phyloP scores from a whole-genome alignment of 305 asterid species.

The Solanum hybrid region DNA sequence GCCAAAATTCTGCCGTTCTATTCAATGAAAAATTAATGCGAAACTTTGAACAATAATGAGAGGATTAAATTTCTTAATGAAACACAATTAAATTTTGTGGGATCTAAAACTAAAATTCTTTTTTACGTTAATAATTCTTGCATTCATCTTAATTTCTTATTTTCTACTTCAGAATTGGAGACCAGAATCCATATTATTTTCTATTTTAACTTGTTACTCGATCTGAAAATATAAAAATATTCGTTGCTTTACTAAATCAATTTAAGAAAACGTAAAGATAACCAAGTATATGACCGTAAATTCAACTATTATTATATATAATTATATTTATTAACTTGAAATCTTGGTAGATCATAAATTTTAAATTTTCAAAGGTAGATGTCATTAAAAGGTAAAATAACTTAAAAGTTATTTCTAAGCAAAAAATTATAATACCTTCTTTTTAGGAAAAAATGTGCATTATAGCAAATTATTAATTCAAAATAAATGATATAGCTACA shows the following conservation, averaged over 20 bases:
- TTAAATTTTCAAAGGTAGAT: too few relatives aligned
- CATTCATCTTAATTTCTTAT: not conserved
- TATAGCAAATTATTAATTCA: too few relatives aligned
- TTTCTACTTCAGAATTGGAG: not conserved
- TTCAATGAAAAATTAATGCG: not conserved
- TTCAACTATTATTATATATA: too few relatives aligned
- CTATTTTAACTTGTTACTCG: not conserved
- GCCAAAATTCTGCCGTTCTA: not conserved
- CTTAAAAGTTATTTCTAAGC: too few relatives aligned
- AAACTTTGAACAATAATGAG: rapidly evolving
- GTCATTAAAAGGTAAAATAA: too few relatives aligned
- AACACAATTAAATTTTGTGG: not conserved
- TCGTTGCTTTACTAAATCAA: too few relatives aligned
- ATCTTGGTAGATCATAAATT: not conserved
- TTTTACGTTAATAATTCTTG: not conserved
- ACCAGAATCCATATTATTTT: not conserved
- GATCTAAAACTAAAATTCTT: not conserved
- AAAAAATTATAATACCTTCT: too few relatives aligned
- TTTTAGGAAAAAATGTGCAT: too few relatives aligned
- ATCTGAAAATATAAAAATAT: too few relatives aligned
- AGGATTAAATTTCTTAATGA: not conserved
- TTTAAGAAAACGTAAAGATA: too few relatives aligned
- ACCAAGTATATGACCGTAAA: too few relatives aligned
- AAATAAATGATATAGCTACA: too few relatives aligned
- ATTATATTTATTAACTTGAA: not conserved